Percentiles rank a stretch among this genome's conserved stretches.
Conservation (phyloP, 2,329 filamentous ascomycete genomes). For the Phyllosticta capitalensis region DNA sequence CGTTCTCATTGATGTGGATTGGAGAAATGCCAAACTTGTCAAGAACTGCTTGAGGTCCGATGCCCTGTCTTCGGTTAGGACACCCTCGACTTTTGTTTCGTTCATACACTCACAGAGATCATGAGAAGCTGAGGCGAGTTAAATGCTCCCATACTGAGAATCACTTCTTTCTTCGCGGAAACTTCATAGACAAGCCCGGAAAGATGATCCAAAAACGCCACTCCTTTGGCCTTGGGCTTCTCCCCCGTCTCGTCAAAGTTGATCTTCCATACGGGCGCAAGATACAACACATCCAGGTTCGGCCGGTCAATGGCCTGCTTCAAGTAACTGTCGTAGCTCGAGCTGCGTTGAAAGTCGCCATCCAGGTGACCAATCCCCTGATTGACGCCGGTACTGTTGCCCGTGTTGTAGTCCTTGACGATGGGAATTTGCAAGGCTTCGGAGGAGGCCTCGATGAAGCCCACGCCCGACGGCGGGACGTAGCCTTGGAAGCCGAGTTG, state of each 20-base stretch:
- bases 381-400: conserved; percentile 23
- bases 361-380: conserved; percentile 22
- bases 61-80: not conserved
- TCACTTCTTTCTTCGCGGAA: conserved; percentile 23
- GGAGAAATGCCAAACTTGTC: conserved; percentile 14
- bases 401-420: conserved; percentile 25
- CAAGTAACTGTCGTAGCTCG: conserved; percentile 25
- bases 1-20: conserved; percentile 22
- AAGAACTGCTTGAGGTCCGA: conserved; percentile 5
- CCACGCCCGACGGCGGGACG: conserved; percentile 20
- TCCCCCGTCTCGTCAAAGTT: conserved; percentile 12
- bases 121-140: conserved; percentile 24
- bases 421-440: conserved; percentile 23
- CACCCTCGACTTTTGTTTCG: not conserved
- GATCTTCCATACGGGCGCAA: conserved; percentile 21
- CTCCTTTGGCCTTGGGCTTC: conserved; percentile 16
- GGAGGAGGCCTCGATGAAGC: conserved; percentile 20
- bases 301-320: conserved; percentile 20
- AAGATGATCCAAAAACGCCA: conserved; percentile 19
- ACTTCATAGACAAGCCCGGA: conserved; percentile 20
- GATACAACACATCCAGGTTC: conserved; percentile 21
- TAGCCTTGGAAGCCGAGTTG: conserved; percentile 23
- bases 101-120: conserved; percentile 19
- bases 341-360: conserved; percentile 16
- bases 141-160: conserved; percentile 21